A percentile compares a stretch with the other conserved stretches of the same genome.
Conservation (phyloP, 1,284 basidiomycete species). For the Xerocomus minutiporus region DNA sequence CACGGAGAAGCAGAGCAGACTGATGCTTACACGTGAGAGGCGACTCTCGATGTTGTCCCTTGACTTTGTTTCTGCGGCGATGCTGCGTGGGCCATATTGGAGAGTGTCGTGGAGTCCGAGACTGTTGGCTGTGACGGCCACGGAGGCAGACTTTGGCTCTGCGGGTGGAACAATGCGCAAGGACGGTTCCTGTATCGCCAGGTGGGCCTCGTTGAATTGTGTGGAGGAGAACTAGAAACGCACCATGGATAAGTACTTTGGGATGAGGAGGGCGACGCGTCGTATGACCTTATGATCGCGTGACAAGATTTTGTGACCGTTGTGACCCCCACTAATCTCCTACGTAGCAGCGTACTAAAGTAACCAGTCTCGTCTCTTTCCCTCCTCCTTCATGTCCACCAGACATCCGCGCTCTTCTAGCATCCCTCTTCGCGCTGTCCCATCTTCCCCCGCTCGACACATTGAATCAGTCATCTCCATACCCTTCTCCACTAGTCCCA, state of each 20-base stretch:
- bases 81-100: slow-evolving; percentile 67
- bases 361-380: background rate
- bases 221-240: slow-evolving; percentile 1
- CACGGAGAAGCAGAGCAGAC: background rate
- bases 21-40: slow-evolving; percentile 57
- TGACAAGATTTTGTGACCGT: slow-evolving; percentile 25
- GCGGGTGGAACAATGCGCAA: slow-evolving; percentile 61
- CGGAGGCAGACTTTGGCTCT: slow-evolving; percentile 56
- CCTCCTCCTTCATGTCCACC: slow-evolving; percentile 39
- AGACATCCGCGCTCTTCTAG: slow-evolving; percentile 56
- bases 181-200: slow-evolving; percentile 51
- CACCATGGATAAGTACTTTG: slow-evolving; percentile 35
- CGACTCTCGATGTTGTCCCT: slow-evolving; percentile 55
- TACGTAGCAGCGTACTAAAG: no score
- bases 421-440: slow-evolving; percentile 53
- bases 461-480: slow-evolving; percentile 62
- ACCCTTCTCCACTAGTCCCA: slow-evolving; percentile 44
- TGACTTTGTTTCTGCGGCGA: slow-evolving; percentile 65
- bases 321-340: slow-evolving; percentile 19
- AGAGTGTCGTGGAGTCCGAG: slow-evolving; percentile 79
- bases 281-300: slow-evolving; percentile 19
- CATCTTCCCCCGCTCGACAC: slow-evolving; percentile 47
- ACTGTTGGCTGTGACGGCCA: slow-evolving; percentile 64
- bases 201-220: background rate
- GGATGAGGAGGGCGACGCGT: slow-evolving; percentile 28